phyloP scores from a whole-genome alignment of 2,329 filamentous ascomycete genomes.

The Dendrostoma leiphaemia region DNA sequence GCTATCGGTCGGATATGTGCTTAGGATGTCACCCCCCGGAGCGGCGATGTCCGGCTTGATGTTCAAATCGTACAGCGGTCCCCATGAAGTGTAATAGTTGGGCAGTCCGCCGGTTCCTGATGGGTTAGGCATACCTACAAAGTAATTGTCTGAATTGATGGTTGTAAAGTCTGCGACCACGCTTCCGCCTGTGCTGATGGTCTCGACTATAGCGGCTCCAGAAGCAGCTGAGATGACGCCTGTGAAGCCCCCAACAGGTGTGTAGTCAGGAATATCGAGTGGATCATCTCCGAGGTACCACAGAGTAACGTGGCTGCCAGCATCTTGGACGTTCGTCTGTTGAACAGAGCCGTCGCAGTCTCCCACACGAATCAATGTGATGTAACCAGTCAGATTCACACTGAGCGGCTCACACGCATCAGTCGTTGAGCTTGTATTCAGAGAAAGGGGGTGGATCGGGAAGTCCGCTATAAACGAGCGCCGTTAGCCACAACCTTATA shows the following conservation, averaged over 20 bases:
- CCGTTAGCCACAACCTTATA: background rate
- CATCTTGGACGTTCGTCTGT: conserved; percentile 34
- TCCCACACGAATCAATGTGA: conserved; percentile 37
- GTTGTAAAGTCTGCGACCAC: conserved; percentile 20
- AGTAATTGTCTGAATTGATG: conserved; percentile 12
- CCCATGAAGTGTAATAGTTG: conserved; percentile 37
- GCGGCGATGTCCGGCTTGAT: conserved; percentile 38
- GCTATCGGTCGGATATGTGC: conserved; percentile 32
- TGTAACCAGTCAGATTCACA: conserved; percentile 30
- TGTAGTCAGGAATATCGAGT: conserved; percentile 10
- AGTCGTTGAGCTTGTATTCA: conserved; percentile 15
- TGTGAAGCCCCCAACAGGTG: conserved; percentile 5
- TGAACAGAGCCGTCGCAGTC: conserved; percentile 27
- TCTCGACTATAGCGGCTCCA: conserved; percentile 20
- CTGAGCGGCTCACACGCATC: conserved; percentile 35
- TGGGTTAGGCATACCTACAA: conserved; percentile 21
- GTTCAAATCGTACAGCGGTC: conserved; percentile 36
- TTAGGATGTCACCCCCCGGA: conserved; percentile 40
- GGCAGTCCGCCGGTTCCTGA: conserved; percentile 29
- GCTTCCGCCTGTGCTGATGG: conserved; percentile 18
- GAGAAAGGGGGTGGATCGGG: conserved; percentile 18
- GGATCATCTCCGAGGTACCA: conserved; percentile 34
- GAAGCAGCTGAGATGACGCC: conserved; percentile 18
- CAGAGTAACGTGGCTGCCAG: conserved; percentile 39
- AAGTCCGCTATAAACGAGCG: background rate